phyloP scores from a whole-genome alignment of 352 stramenopile species.

The Globisporangium emineosum region DNA sequence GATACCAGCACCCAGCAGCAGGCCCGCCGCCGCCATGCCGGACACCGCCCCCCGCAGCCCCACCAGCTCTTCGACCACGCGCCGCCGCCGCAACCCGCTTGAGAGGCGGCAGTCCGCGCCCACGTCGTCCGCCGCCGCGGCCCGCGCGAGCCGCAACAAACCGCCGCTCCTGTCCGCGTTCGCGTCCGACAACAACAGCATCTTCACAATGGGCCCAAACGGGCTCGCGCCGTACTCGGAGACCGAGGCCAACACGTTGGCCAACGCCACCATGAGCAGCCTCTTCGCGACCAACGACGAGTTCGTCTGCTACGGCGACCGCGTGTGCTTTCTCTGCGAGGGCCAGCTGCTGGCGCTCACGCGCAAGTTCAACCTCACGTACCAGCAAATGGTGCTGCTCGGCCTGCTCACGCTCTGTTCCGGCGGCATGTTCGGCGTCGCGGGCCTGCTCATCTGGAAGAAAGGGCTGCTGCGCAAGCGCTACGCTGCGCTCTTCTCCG shows the following conservation, averaged over 20 bases:
- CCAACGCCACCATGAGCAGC: not conserved
- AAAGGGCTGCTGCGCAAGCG: slow-evolving; percentile 70
- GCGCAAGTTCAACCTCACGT: slow-evolving; percentile 75
- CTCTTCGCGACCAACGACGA: slow-evolving; percentile 26
- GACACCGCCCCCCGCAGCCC: not conserved
- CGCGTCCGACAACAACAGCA: not conserved
- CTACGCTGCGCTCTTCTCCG: slow-evolving; percentile 64
- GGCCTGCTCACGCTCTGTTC: slow-evolving; percentile 46
- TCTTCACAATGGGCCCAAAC: not conserved
- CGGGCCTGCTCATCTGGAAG: slow-evolving; percentile 66
- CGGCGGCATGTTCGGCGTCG: slow-evolving; percentile 59
- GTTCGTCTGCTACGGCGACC: slow-evolving; percentile 77
- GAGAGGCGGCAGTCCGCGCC: slow-evolving; percentile 14
- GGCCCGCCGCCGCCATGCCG: slow-evolving; percentile 2
- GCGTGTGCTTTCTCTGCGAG: slow-evolving; percentile 68
- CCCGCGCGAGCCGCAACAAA: not conserved
- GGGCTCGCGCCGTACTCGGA: not conserved
- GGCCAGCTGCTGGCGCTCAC: slow-evolving; percentile 66
- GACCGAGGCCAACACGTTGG: not conserved
- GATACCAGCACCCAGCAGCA: too few species aligned
- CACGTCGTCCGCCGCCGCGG: not conserved
- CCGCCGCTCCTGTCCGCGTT: not conserved
- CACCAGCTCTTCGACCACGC: not conserved
- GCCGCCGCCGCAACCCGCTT: not conserved
- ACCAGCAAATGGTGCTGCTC: slow-evolving; percentile 66